Conservation (phyloP, 768 basidiomycete species). For the Rhodocollybia butyracea region DNA sequence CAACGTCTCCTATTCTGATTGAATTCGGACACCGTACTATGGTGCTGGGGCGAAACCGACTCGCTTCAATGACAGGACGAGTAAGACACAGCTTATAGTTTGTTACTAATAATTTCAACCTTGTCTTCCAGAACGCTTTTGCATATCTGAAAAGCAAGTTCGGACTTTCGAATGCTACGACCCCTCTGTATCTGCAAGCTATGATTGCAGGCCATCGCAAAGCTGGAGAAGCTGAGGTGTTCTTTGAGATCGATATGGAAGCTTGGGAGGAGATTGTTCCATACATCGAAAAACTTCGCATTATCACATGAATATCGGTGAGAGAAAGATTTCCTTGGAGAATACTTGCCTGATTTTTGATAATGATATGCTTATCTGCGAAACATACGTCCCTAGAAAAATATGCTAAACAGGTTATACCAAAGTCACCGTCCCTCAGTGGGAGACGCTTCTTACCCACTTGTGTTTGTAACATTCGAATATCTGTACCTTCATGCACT, state of each 20-base stretch:
- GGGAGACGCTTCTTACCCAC: too few species aligned
- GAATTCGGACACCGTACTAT: constrained; percentile 28
- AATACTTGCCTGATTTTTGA: too few species aligned
- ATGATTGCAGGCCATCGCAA: constrained; percentile 16
- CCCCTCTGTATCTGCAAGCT: constrained; percentile 25
- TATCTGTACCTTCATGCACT: too few species aligned
- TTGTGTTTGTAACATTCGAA: too few species aligned
- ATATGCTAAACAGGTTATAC: too few species aligned
- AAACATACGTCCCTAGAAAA: too few species aligned
- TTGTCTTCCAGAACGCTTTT: constrained; percentile 26
- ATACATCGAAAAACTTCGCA: constrained; percentile 22
- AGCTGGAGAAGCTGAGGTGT: constrained; percentile 12
- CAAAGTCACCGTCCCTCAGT: too few species aligned
- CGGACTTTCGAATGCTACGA: constrained; percentile 27
- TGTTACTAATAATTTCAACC: background rate
- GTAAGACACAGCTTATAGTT: constrained; percentile 16
- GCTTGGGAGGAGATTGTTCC: constrained; percentile 34
- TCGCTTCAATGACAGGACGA: constrained; percentile 30
- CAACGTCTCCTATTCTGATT: constrained; percentile 28
- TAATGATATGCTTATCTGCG: too few species aligned
- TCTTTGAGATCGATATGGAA: constrained; percentile 30
- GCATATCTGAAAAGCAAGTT: constrained; percentile 35
- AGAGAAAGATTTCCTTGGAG: too few species aligned
- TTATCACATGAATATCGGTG: constrained; percentile 10
- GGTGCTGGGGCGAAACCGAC: constrained; percentile 30